Percentiles rank a stretch among this genome's conserved stretches.
Evolutionary conservation across 2,329 filamentous ascomycete genomes (phyloP).

Genomic region (Alternaria solani): DNA sequence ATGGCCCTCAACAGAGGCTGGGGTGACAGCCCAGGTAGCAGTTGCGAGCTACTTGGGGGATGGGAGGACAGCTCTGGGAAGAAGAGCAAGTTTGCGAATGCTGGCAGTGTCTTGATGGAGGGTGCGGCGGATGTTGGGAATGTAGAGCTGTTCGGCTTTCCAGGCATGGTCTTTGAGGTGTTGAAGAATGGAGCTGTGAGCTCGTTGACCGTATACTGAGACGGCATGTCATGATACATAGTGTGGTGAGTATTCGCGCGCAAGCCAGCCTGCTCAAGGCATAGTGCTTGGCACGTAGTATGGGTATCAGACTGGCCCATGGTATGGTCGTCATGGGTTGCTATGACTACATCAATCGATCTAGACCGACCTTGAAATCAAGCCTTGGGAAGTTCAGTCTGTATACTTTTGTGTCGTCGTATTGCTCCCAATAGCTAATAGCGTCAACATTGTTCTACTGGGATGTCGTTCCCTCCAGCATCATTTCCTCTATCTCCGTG

Average conservation of each 20-base stretch:
- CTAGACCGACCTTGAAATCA: background rate
- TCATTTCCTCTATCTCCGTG: background rate
- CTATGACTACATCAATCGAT: background rate
- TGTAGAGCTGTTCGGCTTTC: conserved; percentile 91
- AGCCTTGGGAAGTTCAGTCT: background rate
- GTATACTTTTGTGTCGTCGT: background rate
- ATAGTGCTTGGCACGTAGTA: background rate
- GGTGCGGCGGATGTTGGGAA: conserved; percentile 66
- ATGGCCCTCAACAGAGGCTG: conserved; percentile 93
- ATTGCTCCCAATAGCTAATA: background rate
- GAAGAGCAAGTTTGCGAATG: conserved; percentile 45
- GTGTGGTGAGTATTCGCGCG: background rate
- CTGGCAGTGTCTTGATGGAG: conserved; percentile 51
- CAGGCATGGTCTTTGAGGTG: conserved; percentile 93
- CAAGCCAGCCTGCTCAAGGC: background rate
- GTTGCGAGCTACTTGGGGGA: conserved; percentile 68
- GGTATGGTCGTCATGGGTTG: background rate
- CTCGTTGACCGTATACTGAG: conserved; percentile 85
- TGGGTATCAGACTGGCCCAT: background rate
- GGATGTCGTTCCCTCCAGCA: background rate
- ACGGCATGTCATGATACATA: background rate
- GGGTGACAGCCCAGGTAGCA: conserved; percentile 90
- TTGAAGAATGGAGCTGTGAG: conserved; percentile 91
- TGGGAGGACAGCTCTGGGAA: conserved; percentile 75
- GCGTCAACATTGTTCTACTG: background rate